Conservation (phyloP, 768 basidiomycete species). For the Tricholoma saponaceum region DNA sequence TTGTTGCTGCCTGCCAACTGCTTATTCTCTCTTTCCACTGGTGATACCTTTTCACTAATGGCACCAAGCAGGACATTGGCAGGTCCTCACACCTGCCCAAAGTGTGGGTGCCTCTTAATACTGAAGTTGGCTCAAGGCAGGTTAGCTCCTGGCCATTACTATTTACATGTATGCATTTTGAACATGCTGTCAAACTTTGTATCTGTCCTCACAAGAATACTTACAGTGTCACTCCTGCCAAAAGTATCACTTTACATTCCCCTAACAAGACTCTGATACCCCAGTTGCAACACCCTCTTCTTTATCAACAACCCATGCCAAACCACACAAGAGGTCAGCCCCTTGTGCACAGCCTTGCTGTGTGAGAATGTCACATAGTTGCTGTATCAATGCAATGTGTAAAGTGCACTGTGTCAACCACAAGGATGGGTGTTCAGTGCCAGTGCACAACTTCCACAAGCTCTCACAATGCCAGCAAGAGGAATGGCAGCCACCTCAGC, state of each 20-base stretch:
- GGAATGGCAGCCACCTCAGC: neutral
- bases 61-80: neutral
- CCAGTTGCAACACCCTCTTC: too few relatives aligned
- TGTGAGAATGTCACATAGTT: too few relatives aligned
- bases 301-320: too few relatives aligned
- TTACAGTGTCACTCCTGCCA: neutral
- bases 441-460: neutral
- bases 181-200: too few relatives aligned
- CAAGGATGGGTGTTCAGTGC: neutral
- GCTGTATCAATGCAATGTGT: neutral
- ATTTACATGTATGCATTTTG: neutral
- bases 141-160: neutral
- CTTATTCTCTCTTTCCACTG: neutral
- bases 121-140: neutral
- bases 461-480: neutral
- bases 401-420: neutral
- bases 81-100: neutral
- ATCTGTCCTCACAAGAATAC: neutral
- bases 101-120: neutral
- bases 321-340: neutral
- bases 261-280: neutral
- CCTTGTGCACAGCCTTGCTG: neutral
- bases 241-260: neutral
- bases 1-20: too few relatives aligned
- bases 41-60: neutral